Conservation (phyloP, 345 rosid genomes). For the Brassica cretica region DNA sequence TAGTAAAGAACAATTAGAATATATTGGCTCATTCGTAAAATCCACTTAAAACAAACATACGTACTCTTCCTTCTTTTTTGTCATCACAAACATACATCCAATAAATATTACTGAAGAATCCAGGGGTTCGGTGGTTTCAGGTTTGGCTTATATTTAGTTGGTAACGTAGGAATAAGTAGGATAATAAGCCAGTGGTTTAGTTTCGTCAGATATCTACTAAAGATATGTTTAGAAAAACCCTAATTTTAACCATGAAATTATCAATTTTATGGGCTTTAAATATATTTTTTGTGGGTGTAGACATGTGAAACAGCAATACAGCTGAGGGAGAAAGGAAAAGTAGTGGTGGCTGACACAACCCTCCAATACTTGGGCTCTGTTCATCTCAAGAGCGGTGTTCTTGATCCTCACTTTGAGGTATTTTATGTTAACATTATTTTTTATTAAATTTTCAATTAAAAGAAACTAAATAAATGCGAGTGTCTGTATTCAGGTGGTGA, state of each 20-base stretch:
- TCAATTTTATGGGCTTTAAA: background rate
- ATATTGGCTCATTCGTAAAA: background rate
- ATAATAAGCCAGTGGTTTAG: background rate
- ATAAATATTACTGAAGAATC: background rate
- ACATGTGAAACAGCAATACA: conserved; percentile 60
- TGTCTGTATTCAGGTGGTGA: conserved; percentile 43
- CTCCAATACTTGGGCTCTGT: conserved; percentile 55
- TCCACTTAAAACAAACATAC: too few species aligned
- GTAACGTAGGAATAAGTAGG: background rate
- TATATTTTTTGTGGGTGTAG: conserved; percentile 24
- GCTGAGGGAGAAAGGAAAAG: conserved; percentile 52
- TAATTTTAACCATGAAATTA: background rate
- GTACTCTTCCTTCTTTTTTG: too few species aligned
- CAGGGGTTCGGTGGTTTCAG: background rate
- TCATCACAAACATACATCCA: too few species aligned
- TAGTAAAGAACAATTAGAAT: background rate
- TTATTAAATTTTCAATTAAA: background rate
- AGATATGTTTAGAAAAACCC: background rate
- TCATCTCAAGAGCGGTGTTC: conserved; percentile 54
- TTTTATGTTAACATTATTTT: background rate
- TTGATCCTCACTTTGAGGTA: conserved; percentile 57
- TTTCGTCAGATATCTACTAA: background rate
- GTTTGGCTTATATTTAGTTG: background rate
- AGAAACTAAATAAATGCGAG: background rate
- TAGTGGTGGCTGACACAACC: conserved; percentile 49